Evolutionary conservation across 176 grass and related monocot genomes (phyloP), one percentile per base, ranked within the genome.

Genomic region (Urochloa ruziziensis): DNA sequence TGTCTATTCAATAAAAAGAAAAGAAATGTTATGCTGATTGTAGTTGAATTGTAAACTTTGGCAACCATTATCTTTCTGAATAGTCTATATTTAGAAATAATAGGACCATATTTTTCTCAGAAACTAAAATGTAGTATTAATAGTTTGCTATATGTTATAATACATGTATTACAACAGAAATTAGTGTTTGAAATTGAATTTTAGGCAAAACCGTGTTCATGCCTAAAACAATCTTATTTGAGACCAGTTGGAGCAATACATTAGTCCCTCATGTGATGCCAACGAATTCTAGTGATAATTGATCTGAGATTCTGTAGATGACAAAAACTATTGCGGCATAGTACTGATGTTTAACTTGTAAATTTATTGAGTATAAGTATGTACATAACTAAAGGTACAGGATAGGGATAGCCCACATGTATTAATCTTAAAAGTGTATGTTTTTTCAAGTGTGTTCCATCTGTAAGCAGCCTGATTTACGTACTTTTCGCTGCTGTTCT

Each of bases 341-440:
- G 19, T 37, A 33, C 42, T 37, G 5, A 54, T 84, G 19, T 11
- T 77, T 75, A 54, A 16, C 62, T 58, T 32, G 11, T 65, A 33
- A 67, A 77, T 77, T 24, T 6, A 75, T 23, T 32, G 35, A 32
- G 4, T 54, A 33, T 21, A 57, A 57, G 17, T 57, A 56, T 69
- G 82, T 39, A 58, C 30, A 64, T 75, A 83, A 73, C 40, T 35
- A 19, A 10, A 37, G 35, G 16, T 74, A 74, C 46, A 66, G 68
- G 27, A 44, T 35, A 63, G 72, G 10, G 10, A 6, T 13, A 75
- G 48, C 23, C 49, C 23, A 57, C 48, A 36, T 11, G 0, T 81
- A 10, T 35, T 44, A 68, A 33, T 23, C 29, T 46, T 24, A 79
- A 24, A 66, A 35, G 4, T 79, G 37, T 46, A 17, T 5, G 1